Percentiles rank a stretch among this genome's conserved stretches.
Evolutionary conservation across 192 early-diverging fungal genomes (phyloP).

Genomic region (Backusella macrospora): DNA sequence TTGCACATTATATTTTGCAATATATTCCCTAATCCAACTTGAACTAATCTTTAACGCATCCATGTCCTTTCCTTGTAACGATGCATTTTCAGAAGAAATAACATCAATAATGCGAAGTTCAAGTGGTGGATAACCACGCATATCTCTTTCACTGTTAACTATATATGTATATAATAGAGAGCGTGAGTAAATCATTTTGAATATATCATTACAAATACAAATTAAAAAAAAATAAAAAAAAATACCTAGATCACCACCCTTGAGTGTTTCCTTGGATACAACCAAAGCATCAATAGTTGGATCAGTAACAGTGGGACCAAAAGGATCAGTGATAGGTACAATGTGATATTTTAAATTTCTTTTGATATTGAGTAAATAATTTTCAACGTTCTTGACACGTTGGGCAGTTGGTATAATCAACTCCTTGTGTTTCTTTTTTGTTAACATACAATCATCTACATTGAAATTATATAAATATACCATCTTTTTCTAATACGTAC

Average conservation of each 20-base stretch:
- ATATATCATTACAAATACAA: neutral
- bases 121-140: slow-evolving; percentile 56
- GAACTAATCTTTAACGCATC: slow-evolving; percentile 77
- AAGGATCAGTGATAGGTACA: slow-evolving; percentile 78
- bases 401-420: slow-evolving; percentile 66
- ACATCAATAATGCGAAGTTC: slow-evolving; percentile 75
- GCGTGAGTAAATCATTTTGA: neutral
- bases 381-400: slow-evolving; percentile 60
- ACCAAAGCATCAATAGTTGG: slow-evolving; percentile 77
- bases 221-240: too few species aligned
- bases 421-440: slow-evolving; percentile 70
- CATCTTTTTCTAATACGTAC: too few species aligned
- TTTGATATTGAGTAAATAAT: slow-evolving; percentile 61
- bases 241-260: slow-evolving; percentile 77
- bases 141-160: slow-evolving; percentile 80
- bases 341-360: slow-evolving; percentile 54
- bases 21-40: slow-evolving; percentile 68
- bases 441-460: slow-evolving; percentile 63
- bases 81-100: slow-evolving; percentile 49
- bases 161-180: neutral
- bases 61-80: slow-evolving; percentile 43
- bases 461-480: neutral
- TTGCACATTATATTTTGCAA: slow-evolving; percentile 32
- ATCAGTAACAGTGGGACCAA: slow-evolving; percentile 84
- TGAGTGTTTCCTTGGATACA: slow-evolving; percentile 79